phyloP scores from a whole-genome alignment of 2,329 filamentous ascomycete genomes.

The Hymenoscyphus fraxineus region DNA sequence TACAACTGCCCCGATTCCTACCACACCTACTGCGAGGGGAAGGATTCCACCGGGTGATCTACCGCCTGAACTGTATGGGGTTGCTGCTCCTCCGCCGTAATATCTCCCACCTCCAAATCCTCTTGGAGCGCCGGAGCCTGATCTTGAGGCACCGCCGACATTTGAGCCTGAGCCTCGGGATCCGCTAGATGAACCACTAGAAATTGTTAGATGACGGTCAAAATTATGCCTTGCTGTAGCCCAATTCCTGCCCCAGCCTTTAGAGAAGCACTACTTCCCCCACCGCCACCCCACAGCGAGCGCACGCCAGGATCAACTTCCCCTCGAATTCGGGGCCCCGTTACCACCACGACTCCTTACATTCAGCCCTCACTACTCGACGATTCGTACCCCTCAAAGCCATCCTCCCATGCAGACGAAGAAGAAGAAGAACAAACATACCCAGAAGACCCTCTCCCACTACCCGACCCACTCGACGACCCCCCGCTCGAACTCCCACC shows the following conservation, averaged over 20 bases:
- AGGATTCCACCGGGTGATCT: constrained; percentile 47
- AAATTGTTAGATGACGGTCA: not conserved
- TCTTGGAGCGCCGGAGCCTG: constrained; percentile 55
- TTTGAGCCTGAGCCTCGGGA: constrained; percentile 29
- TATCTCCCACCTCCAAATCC: constrained; percentile 58
- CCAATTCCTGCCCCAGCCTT: not conserved
- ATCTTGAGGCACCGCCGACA: constrained; percentile 49
- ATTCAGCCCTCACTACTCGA: constrained; percentile 42
- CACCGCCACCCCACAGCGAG: not conserved
- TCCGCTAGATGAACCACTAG: constrained; percentile 11
- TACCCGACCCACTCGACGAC: constrained; percentile 7
- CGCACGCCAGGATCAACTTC: not conserved
- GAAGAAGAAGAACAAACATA: constrained; percentile 4
- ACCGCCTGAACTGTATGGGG: constrained; percentile 58
- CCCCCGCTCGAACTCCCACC: constrained; percentile 30
- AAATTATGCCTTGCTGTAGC: not conserved
- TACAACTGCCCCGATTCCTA: constrained; percentile 32
- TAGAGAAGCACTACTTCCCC: constrained; percentile 1
- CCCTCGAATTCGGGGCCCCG: not conserved
- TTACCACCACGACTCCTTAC: constrained; percentile 25
- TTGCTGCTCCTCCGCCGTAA: constrained; percentile 62
- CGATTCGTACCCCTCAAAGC: not conserved
- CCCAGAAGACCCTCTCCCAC: not conserved
- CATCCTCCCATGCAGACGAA: not conserved
- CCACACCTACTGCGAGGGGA: constrained; percentile 46